These are phyloP conservation scores for Saccharomyces hybrid DNA, from an alignment of 1,139 yeast species.

Conservation along the genomic window DNA sequence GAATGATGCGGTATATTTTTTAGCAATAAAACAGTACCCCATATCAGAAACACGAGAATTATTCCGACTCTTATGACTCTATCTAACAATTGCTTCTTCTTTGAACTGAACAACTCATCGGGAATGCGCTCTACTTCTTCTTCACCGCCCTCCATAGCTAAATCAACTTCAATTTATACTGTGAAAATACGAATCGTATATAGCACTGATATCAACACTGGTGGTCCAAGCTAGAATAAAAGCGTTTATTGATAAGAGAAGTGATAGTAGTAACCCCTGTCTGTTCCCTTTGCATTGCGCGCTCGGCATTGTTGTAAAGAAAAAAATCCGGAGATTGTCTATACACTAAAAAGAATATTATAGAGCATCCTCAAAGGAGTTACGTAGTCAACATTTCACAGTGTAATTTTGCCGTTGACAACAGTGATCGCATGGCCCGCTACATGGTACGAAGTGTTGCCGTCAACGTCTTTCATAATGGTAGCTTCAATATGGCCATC, in stretches of 20 bases:
- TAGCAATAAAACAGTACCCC: constrained; percentile 23
- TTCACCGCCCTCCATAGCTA: constrained; percentile 2
- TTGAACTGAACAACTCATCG: constrained; percentile 10
- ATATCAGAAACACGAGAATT: constrained; percentile 17
- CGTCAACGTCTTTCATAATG: constrained; percentile 17
- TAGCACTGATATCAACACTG: not conserved
- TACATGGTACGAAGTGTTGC: constrained; percentile 18
- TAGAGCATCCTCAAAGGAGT: not conserved
- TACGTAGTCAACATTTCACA: not conserved
- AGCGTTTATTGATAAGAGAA: not conserved
- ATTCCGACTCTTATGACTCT: constrained; percentile 15
- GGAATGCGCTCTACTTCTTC: constrained; percentile 14
- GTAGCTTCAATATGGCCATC: constrained; percentile 31
- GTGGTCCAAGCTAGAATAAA: not conserved
- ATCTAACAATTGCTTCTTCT: constrained; percentile 9
- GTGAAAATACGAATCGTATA: not conserved
- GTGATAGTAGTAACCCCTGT: not conserved
- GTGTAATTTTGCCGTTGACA: constrained; percentile 29
- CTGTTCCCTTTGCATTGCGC: not conserved
- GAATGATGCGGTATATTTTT: constrained; percentile 7
- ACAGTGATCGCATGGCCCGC: constrained; percentile 35
- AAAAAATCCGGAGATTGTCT: not conserved
- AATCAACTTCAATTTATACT: not conserved
- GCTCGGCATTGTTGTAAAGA: not conserved
- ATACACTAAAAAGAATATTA: not conserved